Conservation (phyloP, 352 stramenopile genomes). For the Globisporangium paroecandrum region DNA sequence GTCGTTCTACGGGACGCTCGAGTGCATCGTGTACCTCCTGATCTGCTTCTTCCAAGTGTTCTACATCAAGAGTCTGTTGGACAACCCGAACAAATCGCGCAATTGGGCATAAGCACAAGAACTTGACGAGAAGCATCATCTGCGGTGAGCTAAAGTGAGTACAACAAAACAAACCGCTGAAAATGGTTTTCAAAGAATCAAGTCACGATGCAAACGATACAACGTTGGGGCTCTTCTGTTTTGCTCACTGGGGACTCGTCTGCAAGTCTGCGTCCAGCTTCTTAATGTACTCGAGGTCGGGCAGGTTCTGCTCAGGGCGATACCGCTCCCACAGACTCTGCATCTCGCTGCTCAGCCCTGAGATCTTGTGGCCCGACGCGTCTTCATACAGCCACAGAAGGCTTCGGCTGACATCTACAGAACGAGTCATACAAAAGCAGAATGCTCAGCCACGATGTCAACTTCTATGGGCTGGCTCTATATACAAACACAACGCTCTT, state of each 20-base stretch:
- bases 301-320: conserved; percentile 48
- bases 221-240: background rate
- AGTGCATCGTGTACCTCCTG: conserved; percentile 68
- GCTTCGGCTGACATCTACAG: conserved; percentile 41
- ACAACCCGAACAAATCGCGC: conserved; percentile 44
- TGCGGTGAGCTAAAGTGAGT: background rate
- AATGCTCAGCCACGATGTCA: background rate
- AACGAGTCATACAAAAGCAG: background rate
- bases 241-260: conserved; percentile 15
- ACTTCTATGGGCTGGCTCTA: background rate
- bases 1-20: conserved; percentile 64
- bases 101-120: conserved; percentile 32
- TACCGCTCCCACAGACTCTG: conserved; percentile 49
- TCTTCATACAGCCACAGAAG: conserved; percentile 74
- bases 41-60: conserved; percentile 70
- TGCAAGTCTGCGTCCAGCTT: conserved; percentile 51
- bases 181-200: background rate
- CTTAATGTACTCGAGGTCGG: conserved; percentile 61
- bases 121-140: background rate
- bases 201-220: background rate
- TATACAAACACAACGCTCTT: background rate
- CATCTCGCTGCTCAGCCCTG: conserved; percentile 44
- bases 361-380: conserved; percentile 22
- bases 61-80: conserved; percentile 77
- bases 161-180: background rate